phyloP scores from a whole-genome alignment of 768 basidiomycete species.

The Paxillus ammoniavirescens region DNA sequence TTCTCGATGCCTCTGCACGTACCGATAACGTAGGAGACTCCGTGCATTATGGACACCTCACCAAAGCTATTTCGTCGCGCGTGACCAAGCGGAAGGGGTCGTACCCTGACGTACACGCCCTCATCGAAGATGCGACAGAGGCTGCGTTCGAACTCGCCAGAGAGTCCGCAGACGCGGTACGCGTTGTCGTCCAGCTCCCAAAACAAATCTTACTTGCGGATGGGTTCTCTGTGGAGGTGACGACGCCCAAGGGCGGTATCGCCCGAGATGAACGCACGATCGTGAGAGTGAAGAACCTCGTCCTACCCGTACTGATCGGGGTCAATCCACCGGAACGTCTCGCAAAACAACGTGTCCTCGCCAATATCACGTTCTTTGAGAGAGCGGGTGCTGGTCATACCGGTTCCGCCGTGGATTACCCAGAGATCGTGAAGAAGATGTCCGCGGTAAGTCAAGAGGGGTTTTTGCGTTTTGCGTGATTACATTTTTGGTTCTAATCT shows the following conservation, averaged over 20 bases:
- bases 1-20: conserved; percentile 43
- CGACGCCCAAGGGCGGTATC: conserved; percentile 7
- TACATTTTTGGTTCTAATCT: not conserved
- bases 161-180: conserved; percentile 34
- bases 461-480: not conserved
- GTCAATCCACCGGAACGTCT: conserved; percentile 68
- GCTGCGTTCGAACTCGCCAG: conserved; percentile 40
- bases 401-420: conserved; percentile 33
- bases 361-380: conserved; percentile 49
- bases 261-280: conserved; percentile 15
- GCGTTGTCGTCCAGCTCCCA: conserved; percentile 42
- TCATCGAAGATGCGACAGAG: conserved; percentile 37
- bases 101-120: conserved; percentile 30
- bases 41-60: conserved; percentile 64
- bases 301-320: conserved; percentile 60
- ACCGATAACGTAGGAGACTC: conserved; percentile 55
- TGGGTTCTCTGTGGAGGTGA: conserved; percentile 41
- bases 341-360: conserved; percentile 60
- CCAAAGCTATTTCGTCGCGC: conserved; percentile 43
- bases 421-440: conserved; percentile 34
- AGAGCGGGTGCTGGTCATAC: conserved; percentile 14
- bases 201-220: conserved; percentile 54
- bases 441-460: conserved; percentile 12
- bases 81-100: conserved; percentile 15
- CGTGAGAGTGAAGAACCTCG: conserved; percentile 45